Conservation (phyloP, 1,139 yeast species). For the Scheffersomyces segobiensis region DNA sequence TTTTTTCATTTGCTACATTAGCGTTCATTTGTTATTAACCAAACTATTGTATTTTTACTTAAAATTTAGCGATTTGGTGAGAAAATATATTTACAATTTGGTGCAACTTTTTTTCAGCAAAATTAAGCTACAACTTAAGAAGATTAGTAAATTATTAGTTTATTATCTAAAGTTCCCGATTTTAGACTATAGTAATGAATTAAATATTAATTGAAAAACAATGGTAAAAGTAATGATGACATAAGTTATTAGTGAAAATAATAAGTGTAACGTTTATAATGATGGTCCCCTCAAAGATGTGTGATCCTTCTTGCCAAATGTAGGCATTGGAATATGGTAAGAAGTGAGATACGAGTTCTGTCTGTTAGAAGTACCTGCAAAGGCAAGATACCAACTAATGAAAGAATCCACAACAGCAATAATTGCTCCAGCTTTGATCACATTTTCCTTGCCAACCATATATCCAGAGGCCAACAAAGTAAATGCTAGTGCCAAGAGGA, state of each 20-base stretch:
- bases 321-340: background rate
- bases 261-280: background rate
- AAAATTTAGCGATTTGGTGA: too few species aligned
- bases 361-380: constrained; percentile 33
- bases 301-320: background rate
- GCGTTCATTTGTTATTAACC: too few species aligned
- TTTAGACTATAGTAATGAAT: background rate
- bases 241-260: background rate
- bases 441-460: constrained; percentile 31
- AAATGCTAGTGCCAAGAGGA: constrained; percentile 39
- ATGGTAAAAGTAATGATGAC: background rate
- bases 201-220: background rate
- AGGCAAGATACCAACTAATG: constrained; percentile 43
- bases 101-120: background rate
- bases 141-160: background rate
- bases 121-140: background rate
- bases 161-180: background rate
- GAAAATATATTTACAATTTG: too few species aligned
- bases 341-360: constrained; percentile 33
- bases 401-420: constrained; percentile 41
- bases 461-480: constrained; percentile 43
- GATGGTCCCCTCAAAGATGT: background rate
- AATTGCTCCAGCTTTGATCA: constrained; percentile 46
- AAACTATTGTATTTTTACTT: too few species aligned
- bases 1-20: too few species aligned